Evolutionary conservation across 345 rosid genomes (phyloP), one percentile per base, ranked within the genome.

Genomic region (Fremontodendron californicum): DNA sequence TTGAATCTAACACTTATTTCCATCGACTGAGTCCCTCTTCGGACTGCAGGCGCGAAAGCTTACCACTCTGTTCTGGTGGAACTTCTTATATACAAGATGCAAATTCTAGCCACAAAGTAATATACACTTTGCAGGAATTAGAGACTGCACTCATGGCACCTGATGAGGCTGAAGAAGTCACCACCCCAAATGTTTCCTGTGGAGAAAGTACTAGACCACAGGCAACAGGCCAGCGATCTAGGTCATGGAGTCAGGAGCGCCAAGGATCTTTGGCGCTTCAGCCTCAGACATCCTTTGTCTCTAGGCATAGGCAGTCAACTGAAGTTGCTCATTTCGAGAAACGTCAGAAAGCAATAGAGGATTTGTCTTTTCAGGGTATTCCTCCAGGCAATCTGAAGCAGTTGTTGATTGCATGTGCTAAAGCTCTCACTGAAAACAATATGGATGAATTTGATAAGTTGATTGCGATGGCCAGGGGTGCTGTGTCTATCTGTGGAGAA

Each of bases 371-470:
- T 23, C 79, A 73, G 48, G 64, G 68, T 65, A 43, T 62, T 51
- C 84, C 86, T 9, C 82, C 87, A 0, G 82, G 84, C 13, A 81
- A 79, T 78, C 76, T 85, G 69, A 89, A 87, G 85, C 88, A 85
- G 48, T 68, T 89, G 82, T 79, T 89, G 60, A 84, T 91, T 79
- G 87, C 83, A 1, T 89, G 96, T 75, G 96, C 96, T 61, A 79
- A 79, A 77, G 82, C 89, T 76, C 82, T 91, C 16, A 74, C 85
- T 0, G 91, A 88, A 60, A 82, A 87, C 79, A 83, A 85, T 60
- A 55, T 81, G 4, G 77, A 48, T 21, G 86, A 81, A 8, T 91
- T 91, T 43, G 88, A 85, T 57, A 76, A 77, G 77, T 77, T 89
- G 82, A 70, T 85, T 77, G 84, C 73, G 46, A 84, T 77, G 82